phyloP scores from a whole-genome alignment of 306 rosid species.

The Quillaja saponaria region DNA sequence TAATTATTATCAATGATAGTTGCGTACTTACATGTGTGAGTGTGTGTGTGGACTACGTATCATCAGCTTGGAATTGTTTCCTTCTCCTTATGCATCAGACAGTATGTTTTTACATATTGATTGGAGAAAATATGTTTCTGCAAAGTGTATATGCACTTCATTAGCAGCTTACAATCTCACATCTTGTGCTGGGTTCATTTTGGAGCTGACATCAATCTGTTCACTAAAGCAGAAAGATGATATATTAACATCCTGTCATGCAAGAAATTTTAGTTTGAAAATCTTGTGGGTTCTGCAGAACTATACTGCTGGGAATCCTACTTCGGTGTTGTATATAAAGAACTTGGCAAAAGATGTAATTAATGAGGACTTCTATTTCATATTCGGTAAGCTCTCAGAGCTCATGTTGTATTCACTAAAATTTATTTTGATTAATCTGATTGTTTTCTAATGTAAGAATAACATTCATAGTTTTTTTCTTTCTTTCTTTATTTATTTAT shows the following conservation, averaged over 20 bases:
- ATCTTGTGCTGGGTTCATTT: too few species aligned
- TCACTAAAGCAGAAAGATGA: background rate
- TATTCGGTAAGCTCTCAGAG: constrained; percentile 70
- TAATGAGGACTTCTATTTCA: constrained; percentile 70
- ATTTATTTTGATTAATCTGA: constrained; percentile 4
- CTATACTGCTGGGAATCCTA: constrained; percentile 81
- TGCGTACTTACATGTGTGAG: too few species aligned
- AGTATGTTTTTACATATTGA: too few species aligned
- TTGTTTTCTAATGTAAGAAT: constrained; percentile 1
- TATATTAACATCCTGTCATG: constrained; percentile 13
- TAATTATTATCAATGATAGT: too few species aligned
- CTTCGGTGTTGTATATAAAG: constrained; percentile 84
- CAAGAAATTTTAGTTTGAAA: constrained; percentile 15
- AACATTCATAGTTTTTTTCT: constrained; percentile 2
- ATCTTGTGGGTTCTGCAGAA: constrained; percentile 60
- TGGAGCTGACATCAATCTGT: constrained; percentile 16
- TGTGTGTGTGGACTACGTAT: too few species aligned
- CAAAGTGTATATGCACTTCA: constrained; percentile 2
- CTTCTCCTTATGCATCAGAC: too few species aligned
- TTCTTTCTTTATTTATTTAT: too few species aligned
- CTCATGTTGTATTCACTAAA: background rate
- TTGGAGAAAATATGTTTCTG: too few species aligned
- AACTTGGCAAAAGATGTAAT: constrained; percentile 91
- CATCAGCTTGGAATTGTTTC: too few species aligned
- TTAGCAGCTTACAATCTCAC: too few species aligned